Base-by-base conservation (phyloP, 2,329 filamentous ascomycete species). In the Sporothrix curviconia region DNA sequence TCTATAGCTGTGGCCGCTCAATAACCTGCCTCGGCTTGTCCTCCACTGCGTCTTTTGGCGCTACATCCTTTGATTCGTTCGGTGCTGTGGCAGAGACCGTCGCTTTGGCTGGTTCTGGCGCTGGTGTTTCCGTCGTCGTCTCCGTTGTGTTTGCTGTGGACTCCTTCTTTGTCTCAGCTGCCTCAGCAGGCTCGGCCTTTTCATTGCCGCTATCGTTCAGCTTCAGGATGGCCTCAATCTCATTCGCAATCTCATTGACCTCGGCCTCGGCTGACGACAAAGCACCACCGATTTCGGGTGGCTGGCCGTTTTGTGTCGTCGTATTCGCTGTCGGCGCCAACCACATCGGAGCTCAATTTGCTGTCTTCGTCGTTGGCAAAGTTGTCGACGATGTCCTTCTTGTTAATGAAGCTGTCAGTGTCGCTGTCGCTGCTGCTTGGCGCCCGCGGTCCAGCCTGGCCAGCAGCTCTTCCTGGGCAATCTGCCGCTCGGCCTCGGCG, bases 401-500 rank as follows among this genome's bases (percentile, higher is more conserved):
- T 30, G 24, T 28, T 14, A 1, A 39, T 28, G 9, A 17, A 30
- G 2, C 11, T 37, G 12, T 53, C 61, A 2, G 22, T 49, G 1
- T 60, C 53, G 4, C 42, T 44, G 14, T 66, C 68, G 36, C 73
- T 43, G 11, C 30, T 49, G 28, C 25, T 68, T 64, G 24, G 36
- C 19, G 36, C 65, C 55, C 72, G 59, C 55, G 66, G 64, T 15
- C 62, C 68, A 3, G 80, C 68, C 64, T 80, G 19, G 78, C 74
- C 12, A 77, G 71, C 4, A 74, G 64, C 6, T 67, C 67, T 14
- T 67, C 66, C 39, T 69, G 64, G 39, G 66, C 72, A 59, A 75
- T 63, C 66, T 80, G 79, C 59, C 73, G 77, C 64, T 74, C 75
- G 22, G 80, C 79, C 65, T 83, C 77, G 60, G 80, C 74, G 24